Evolutionary conservation across 1,284 basidiomycete species (phyloP).

Genomic region (Ceratobasidium sp.): DNA sequence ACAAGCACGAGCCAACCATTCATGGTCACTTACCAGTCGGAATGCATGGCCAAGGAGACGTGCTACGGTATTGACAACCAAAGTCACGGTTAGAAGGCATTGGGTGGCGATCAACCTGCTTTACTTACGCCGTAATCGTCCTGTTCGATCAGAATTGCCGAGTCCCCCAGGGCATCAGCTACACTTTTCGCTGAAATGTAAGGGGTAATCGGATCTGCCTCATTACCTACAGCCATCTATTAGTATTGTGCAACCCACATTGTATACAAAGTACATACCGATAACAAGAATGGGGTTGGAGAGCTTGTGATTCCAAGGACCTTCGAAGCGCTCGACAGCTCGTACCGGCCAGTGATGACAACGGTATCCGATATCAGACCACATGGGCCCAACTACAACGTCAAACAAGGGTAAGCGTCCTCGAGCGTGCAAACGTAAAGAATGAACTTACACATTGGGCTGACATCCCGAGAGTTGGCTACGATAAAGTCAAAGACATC

Average conservation of each 20-base stretch:
- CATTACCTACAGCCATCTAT: slow-evolving; percentile 8
- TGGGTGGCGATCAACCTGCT: slow-evolving; percentile 34
- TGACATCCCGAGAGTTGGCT: slow-evolving; percentile 2
- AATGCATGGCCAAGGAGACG: slow-evolving; percentile 15
- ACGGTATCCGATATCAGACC: background rate
- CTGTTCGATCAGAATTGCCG: too few species aligned
- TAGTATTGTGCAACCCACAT: background rate
- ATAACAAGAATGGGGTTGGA: slow-evolving; percentile 38
- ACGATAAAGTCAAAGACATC: slow-evolving; percentile 33
- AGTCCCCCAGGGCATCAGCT: too few species aligned
- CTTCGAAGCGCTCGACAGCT: slow-evolving; percentile 27
- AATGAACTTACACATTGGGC: slow-evolving; percentile 26
- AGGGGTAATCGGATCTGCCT: slow-evolving; percentile 36
- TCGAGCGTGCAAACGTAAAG: too few species aligned
- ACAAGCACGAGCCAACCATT: slow-evolving; percentile 3
- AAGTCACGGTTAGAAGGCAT: background rate
- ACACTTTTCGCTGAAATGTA: slow-evolving; percentile 20
- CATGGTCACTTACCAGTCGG: too few species aligned
- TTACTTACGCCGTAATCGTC: too few species aligned
- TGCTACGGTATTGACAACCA: slow-evolving; percentile 14
- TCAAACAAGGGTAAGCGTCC: too few species aligned
- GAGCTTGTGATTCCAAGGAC: too few species aligned
- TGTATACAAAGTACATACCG: background rate
- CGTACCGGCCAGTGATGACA: slow-evolving; percentile 28
- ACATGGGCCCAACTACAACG: slow-evolving; percentile 7